phyloP scores from a whole-genome alignment of 441 rosid genomes.

The Populus tomentosa region DNA sequence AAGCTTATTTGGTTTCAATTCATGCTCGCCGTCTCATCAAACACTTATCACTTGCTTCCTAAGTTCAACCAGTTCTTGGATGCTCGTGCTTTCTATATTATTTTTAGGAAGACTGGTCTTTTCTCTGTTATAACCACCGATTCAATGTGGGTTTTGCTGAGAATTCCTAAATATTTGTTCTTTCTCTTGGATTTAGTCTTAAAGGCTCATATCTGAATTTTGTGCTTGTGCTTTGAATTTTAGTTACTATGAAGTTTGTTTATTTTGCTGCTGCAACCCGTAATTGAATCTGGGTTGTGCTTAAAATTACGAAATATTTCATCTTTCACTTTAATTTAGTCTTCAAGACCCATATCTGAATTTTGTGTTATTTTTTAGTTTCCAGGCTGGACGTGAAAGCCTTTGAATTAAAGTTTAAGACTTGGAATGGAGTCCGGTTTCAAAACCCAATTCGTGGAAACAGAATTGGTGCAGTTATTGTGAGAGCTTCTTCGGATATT shows the following conservation, averaged over 20 bases:
- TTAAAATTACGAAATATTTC: neutral
- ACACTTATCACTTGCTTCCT: conserved; percentile 12
- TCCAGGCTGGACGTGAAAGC: conserved; percentile 35
- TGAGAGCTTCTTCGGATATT: conserved; percentile 46
- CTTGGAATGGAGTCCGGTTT: conserved; percentile 11
- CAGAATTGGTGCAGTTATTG: conserved; percentile 19
- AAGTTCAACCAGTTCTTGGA: neutral
- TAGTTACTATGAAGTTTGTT: neutral
- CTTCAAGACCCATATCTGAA: neutral
- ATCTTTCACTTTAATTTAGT: neutral
- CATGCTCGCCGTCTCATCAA: conserved; percentile 30
- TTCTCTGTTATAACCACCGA: neutral
- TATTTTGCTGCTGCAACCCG: neutral
- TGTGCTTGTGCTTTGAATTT: neutral
- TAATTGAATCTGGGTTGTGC: conserved; percentile 1
- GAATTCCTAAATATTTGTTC: neutral
- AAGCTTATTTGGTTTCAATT: neutral
- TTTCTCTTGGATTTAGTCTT: neutral
- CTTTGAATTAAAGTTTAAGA: conserved; percentile 8
- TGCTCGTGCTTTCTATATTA: neutral
- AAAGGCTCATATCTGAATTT: neutral
- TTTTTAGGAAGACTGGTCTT: neutral
- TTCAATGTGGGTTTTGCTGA: neutral
- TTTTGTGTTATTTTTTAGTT: conserved; percentile 30
- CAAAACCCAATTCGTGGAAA: conserved; percentile 3